These are phyloP conservation scores for Erodium moschatum DNA, from an alignment of 441 rosid genomes.

Conservation along the genomic window DNA sequence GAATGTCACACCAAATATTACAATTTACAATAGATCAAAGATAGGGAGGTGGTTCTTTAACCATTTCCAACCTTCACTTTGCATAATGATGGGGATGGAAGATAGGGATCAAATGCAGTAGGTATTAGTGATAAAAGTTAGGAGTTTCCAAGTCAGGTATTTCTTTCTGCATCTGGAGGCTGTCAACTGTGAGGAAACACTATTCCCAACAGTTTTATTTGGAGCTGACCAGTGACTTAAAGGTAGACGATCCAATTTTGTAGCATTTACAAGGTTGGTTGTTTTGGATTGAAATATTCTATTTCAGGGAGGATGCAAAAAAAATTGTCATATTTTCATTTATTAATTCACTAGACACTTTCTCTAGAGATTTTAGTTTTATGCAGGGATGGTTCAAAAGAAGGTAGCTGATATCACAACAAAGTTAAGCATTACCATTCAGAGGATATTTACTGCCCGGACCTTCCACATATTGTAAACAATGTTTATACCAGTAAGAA, in stretches of 20 bases:
- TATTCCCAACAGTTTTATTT: neutral
- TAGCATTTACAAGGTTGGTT: neutral
- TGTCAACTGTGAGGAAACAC: neutral
- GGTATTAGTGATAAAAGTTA: neutral
- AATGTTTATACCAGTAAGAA: neutral
- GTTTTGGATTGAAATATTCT: neutral
- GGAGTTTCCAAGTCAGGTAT: neutral
- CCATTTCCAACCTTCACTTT: neutral
- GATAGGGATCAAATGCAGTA: neutral
- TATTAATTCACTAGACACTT: neutral
- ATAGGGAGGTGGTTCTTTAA: neutral
- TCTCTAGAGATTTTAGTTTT: constrained; percentile 1
- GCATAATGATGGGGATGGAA: neutral
- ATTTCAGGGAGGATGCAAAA: neutral
- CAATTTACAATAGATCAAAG: neutral
- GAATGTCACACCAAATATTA: neutral
- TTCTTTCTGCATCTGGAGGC: neutral
- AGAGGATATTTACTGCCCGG: neutral
- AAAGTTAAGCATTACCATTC: neutral
- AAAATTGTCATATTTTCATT: neutral
- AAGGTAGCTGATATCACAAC: neutral
- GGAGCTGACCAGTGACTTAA: neutral
- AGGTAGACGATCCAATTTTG: neutral
- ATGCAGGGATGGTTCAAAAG: constrained; percentile 2
- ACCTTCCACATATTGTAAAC: neutral